A percentile compares a stretch with the other conserved stretches of the same genome.
phyloP scores from a whole-genome alignment of 768 basidiomycete genomes.

The Leccinum aurantiacum region DNA sequence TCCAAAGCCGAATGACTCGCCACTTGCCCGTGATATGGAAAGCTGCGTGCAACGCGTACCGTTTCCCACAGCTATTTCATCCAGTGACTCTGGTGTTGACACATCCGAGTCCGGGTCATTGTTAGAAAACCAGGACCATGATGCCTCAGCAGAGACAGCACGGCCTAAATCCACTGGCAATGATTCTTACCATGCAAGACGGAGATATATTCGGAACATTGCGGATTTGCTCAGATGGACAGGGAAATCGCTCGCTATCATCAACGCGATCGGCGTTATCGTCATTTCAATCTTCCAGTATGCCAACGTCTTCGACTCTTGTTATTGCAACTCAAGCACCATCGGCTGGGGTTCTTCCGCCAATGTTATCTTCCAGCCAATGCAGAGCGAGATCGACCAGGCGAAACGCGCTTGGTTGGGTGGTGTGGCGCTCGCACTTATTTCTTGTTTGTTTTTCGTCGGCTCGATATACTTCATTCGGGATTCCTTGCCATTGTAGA shows the following conservation, averaged over 20 bases:
- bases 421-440: no score
- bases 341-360: slow-evolving; percentile 19
- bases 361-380: slow-evolving; percentile 29
- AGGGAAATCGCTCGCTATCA: slow-evolving; percentile 28
- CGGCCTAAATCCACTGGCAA: no score
- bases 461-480: no score
- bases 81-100: background rate
- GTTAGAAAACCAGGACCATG: background rate
- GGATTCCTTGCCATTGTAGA: no score
- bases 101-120: no score
- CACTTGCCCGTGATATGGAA: background rate
- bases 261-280: slow-evolving; percentile 28
- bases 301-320: slow-evolving; percentile 23
- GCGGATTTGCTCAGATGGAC: slow-evolving; percentile 26
- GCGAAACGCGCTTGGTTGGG: slow-evolving; percentile 15
- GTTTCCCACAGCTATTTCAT: no score
- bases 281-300: slow-evolving; percentile 30
- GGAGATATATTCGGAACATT: background rate
- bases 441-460: no score
- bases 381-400: slow-evolving; percentile 20
- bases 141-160: no score
- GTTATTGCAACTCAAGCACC: slow-evolving; percentile 33
- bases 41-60: background rate
- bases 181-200: background rate
- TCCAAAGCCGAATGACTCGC: background rate